A percentile compares a stretch with the other conserved stretches of the same genome.
Evolutionary conservation across 306 rosid genomes (phyloP).

Genomic region (Cucurbita ficifolia): DNA sequence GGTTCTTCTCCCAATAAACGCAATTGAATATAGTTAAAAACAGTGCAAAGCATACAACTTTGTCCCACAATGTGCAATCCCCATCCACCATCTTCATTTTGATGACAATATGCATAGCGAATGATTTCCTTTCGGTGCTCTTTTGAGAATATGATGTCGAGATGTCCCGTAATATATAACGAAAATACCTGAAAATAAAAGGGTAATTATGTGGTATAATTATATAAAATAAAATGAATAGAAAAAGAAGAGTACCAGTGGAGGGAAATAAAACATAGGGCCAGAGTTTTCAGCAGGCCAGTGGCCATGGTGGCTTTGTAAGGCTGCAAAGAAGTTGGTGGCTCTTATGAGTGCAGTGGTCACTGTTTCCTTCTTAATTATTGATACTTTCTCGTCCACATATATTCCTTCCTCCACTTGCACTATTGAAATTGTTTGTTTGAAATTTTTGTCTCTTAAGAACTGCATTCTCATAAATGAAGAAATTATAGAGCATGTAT

Average conservation of each 20-base stretch:
- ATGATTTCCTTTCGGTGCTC: constrained; percentile 33
- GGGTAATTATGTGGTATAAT: neutral
- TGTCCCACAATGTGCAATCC: constrained; percentile 82
- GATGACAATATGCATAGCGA: constrained; percentile 21
- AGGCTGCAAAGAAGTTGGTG: neutral
- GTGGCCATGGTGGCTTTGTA: constrained; percentile 9
- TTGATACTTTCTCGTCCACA: too few species aligned
- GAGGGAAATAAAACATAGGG: neutral
- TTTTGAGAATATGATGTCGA: constrained; percentile 12
- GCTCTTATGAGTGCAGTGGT: constrained; percentile 1
- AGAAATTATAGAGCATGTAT: too few species aligned
- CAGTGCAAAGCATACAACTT: constrained; percentile 88
- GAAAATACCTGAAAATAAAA: constrained; percentile 21
- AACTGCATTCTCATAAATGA: neutral
- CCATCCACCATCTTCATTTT: constrained; percentile 96
- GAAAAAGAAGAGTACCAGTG: neutral
- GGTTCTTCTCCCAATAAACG: constrained; percentile 79
- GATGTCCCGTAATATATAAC: constrained; percentile 26
- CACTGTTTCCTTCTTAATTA: neutral
- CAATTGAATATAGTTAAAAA: constrained; percentile 44
- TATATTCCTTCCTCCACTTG: neutral
- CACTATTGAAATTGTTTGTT: constrained; percentile 1
- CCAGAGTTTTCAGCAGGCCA: constrained; percentile 12
- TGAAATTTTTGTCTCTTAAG: constrained; percentile 1
- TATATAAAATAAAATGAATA: too few species aligned